A percentile compares a stretch with the other conserved stretches of the same genome.
Evolutionary conservation across 768 basidiomycete species (phyloP).

Genomic region (Collybiopsis luxurians): DNA sequence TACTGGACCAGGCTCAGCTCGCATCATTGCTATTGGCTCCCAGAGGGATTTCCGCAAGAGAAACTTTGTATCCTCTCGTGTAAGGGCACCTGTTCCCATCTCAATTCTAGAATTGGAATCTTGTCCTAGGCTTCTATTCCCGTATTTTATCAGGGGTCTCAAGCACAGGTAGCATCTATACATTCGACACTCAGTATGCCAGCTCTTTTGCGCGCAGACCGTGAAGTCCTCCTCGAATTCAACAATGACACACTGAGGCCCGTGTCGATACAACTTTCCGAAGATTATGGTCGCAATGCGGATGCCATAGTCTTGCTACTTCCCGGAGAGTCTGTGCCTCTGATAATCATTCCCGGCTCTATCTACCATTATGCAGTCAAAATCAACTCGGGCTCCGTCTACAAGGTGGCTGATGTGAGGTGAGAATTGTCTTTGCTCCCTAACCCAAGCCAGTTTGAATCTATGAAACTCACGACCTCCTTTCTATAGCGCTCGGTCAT

Average conservation of each 20-base stretch:
- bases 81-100: conserved; percentile 6
- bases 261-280: conserved; percentile 60
- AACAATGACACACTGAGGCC: conserved; percentile 67
- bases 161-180: conserved; percentile 25
- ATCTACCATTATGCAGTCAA: conserved; percentile 71
- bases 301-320: conserved; percentile 55
- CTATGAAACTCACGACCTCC: not conserved
- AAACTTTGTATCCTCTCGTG: not conserved
- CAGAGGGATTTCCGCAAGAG: conserved; percentile 19
- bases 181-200: conserved; percentile 46
- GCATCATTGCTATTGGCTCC: not conserved
- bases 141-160: conserved; percentile 13
- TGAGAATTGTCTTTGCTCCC: conserved; percentile 30
- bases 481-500: conserved; percentile 52
- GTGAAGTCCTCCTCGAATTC: conserved; percentile 68
- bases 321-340: conserved; percentile 61
- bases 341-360: conserved; percentile 67
- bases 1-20: too few relatives aligned
- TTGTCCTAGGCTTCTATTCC: conserved; percentile 9
- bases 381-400: conserved; percentile 35
- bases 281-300: conserved; percentile 58
- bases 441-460: not conserved
- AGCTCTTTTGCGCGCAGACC: conserved; percentile 45
- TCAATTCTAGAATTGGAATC: conserved; percentile 8
- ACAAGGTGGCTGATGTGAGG: conserved; percentile 68